phyloP scores from a whole-genome alignment of 1,284 basidiomycete species.

The Marasmius sp. region DNA sequence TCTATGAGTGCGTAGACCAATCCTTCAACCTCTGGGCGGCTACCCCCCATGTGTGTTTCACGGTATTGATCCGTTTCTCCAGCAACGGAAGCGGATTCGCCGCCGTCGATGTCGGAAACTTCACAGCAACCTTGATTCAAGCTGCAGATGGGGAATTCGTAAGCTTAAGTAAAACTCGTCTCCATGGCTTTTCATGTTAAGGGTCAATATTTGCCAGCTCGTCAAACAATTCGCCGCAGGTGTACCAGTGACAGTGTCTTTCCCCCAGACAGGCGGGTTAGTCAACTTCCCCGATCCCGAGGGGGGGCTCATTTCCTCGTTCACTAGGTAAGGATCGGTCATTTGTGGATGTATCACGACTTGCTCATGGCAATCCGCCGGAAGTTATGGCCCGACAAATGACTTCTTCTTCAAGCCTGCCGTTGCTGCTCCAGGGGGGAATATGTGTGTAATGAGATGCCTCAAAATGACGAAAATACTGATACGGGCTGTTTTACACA shows the following conservation, averaged over 20 bases:
- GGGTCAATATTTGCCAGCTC: constrained; percentile 22
- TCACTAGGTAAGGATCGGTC: constrained; percentile 34
- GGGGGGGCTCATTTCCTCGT: constrained; percentile 57
- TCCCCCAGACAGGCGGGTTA: constrained; percentile 43
- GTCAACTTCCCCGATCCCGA: constrained; percentile 37
- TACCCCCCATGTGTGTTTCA: constrained; percentile 19
- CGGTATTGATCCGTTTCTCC: not conserved
- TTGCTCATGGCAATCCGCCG: not conserved
- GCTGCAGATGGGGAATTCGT: constrained; percentile 26
- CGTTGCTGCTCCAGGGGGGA: constrained; percentile 59
- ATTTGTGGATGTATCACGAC: not conserved
- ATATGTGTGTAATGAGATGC: constrained; percentile 53
- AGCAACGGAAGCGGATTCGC: constrained; percentile 48
- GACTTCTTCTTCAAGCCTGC: constrained; percentile 61
- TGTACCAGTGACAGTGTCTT: constrained; percentile 41
- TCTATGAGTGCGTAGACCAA: constrained; percentile 47
- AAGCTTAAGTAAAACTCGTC: not conserved
- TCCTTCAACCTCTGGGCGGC: not conserved
- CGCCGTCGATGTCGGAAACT: constrained; percentile 40
- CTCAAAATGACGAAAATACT: constrained; percentile 45
- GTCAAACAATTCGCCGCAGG: constrained; percentile 39
- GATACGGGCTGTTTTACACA: constrained; percentile 29
- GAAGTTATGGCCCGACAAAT: constrained; percentile 55
- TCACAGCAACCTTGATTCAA: constrained; percentile 40
- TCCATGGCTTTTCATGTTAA: not conserved